Percentiles rank a stretch among this genome's conserved stretches.
phyloP scores from a whole-genome alignment of 2,329 filamentous ascomycete species.

The Calycina marina region DNA sequence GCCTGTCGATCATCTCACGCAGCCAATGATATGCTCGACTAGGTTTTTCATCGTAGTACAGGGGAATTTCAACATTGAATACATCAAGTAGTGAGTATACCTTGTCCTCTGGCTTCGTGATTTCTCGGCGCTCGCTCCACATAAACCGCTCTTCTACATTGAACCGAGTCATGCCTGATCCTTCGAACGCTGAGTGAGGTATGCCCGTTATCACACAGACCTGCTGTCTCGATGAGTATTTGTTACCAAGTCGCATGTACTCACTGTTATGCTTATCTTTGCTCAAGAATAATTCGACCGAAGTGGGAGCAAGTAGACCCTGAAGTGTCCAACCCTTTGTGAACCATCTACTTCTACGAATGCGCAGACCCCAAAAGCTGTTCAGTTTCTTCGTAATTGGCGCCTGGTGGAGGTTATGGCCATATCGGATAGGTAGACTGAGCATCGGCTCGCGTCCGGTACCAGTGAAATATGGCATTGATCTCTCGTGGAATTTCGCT shows the following conservation, averaged over 20 bases:
- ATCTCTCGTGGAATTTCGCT: neutral
- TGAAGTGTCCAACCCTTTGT: neutral
- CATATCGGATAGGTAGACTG: neutral
- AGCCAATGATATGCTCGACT: neutral
- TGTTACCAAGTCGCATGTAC: conserved; percentile 6
- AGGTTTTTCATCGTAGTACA: neutral
- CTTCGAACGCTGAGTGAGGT: conserved; percentile 4
- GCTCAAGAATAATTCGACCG: conserved; percentile 8
- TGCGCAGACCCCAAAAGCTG: conserved; percentile 5
- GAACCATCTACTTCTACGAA: conserved; percentile 2
- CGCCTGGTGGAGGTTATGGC: neutral
- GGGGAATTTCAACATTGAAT: neutral
- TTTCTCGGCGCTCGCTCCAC: conserved; percentile 25
- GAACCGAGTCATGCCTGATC: conserved; percentile 3
- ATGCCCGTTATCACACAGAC: conserved; percentile 7
- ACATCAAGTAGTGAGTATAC: conserved; percentile 17
- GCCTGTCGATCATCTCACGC: neutral
- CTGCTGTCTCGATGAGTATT: conserved; percentile 5
- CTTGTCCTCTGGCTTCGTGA: conserved; percentile 25
- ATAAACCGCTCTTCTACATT: conserved; percentile 18
- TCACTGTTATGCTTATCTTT: conserved; percentile 1
- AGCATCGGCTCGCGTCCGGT: neutral
- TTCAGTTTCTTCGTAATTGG: neutral
- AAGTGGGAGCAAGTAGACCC: conserved; percentile 9
- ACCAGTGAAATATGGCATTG: neutral